Conservation (phyloP, 257 asterid genomes). For the Schizonepeta tenuifolia region DNA sequence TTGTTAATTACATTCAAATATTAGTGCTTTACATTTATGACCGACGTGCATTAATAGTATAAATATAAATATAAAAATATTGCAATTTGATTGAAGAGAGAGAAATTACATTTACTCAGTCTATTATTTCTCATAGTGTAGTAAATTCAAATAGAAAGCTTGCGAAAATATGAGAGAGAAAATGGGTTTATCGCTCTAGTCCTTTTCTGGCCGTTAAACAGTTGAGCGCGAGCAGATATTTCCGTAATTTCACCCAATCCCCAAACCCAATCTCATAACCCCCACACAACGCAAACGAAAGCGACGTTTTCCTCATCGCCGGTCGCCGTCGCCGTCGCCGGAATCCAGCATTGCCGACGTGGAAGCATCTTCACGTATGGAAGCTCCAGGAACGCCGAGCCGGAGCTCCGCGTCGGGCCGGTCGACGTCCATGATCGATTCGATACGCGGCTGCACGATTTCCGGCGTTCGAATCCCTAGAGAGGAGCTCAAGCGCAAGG, state of each 20-base stretch:
- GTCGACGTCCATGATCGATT: conserved; percentile 64
- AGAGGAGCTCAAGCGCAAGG: conserved; percentile 67
- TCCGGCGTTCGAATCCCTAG: conserved; percentile 67
- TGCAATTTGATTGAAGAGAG: neutral
- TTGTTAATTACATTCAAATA: neutral
- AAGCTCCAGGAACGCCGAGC: conserved; percentile 49
- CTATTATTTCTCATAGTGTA: neutral
- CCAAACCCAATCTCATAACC: conserved; percentile 36
- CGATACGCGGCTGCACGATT: conserved; percentile 71
- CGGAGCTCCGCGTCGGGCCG: conserved; percentile 51
- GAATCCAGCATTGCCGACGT: neutral
- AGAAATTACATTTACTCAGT: neutral
- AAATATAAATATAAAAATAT: neutral
- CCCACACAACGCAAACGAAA: conserved; percentile 8
- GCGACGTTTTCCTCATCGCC: conserved; percentile 1
- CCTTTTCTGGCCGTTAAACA: conserved; percentile 21
- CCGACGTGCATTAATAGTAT: neutral
- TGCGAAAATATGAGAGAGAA: neutral
- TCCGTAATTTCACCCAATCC: conserved; percentile 25
- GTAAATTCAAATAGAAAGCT: neutral
- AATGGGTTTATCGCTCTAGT: conserved; percentile 6
- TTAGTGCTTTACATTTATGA: neutral
- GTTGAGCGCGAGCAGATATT: conserved; percentile 36
- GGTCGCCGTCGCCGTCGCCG: conserved; percentile 34
- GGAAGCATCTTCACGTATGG: conserved; percentile 37